A percentile compares a stretch with the other conserved stretches of the same genome.
These are phyloP conservation scores for Pseudozyma tsukubaensis DNA, from an alignment of 1,284 basidiomycete genomes.

Conservation along the genomic window DNA sequence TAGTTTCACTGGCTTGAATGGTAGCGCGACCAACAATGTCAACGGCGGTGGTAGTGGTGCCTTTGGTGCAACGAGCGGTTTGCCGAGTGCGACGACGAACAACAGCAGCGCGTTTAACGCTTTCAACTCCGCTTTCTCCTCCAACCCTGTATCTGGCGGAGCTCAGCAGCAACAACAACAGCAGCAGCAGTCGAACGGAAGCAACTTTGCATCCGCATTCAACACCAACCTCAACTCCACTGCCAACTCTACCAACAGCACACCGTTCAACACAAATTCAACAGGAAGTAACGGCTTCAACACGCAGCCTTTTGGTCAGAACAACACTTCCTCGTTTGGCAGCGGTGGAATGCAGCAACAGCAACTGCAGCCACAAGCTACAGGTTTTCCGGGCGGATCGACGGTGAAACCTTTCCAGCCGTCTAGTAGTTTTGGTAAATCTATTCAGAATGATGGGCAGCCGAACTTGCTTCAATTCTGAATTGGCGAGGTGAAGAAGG, in stretches of 20 bases:
- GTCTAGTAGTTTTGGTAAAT: conserved; percentile 56
- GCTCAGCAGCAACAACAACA: conserved; percentile 14
- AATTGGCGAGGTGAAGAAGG: background rate
- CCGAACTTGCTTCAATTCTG: conserved; percentile 40
- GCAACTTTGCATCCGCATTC: background rate
- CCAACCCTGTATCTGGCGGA: background rate
- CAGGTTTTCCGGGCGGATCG: conserved; percentile 48
- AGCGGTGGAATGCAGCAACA: background rate
- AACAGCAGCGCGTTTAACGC: conserved; percentile 21
- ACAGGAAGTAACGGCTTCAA: no score
- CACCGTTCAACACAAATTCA: background rate
- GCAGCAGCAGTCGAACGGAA: conserved; percentile 17
- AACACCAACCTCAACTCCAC: background rate
- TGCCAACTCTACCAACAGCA: background rate
- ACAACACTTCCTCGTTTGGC: background rate
- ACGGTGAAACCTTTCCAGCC: conserved; percentile 65
- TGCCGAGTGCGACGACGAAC: conserved; percentile 5
- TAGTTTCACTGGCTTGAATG: conserved; percentile 14
- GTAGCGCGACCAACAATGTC: conserved; percentile 4
- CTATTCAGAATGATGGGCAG: conserved; percentile 21
- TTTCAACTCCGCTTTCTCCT: conserved; percentile 26
- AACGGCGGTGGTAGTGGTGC: background rate
- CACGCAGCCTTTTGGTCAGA: conserved; percentile 1
- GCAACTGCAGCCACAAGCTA: conserved; percentile 48
- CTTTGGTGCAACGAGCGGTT: conserved; percentile 7